Conservation (phyloP, 768 basidiomycete genomes). For the Butyriboletus loyo region DNA sequence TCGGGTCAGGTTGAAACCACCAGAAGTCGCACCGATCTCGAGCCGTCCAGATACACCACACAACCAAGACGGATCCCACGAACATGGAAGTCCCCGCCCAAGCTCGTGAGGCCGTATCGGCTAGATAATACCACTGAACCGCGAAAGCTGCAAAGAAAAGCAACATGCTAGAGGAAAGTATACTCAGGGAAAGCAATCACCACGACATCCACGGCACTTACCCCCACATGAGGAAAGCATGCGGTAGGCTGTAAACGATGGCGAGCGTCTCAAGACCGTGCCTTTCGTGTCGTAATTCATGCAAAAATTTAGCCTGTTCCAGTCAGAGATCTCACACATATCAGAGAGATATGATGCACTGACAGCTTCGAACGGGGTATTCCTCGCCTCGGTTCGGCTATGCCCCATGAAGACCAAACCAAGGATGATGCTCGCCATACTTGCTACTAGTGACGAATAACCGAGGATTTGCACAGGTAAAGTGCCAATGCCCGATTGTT, state of each 20-base stretch:
- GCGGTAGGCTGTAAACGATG: conserved; percentile 52
- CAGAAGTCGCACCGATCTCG: conserved; percentile 14
- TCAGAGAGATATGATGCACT: conserved; percentile 7
- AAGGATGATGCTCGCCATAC: conserved; percentile 42
- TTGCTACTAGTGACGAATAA: conserved; percentile 44
- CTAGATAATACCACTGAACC: conserved; percentile 22
- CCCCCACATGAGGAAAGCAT: conserved; percentile 60
- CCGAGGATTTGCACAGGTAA: conserved; percentile 37
- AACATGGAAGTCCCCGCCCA: conserved; percentile 32
- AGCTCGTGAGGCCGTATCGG: conserved; percentile 8
- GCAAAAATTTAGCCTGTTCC: conserved; percentile 14
- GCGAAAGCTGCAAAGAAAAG: conserved; percentile 28
- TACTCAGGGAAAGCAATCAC: not conserved
- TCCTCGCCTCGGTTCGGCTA: conserved; percentile 33
- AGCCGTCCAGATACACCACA: conserved; percentile 42
- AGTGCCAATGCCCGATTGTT: conserved; percentile 36
- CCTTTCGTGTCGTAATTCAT: conserved; percentile 19
- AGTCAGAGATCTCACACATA: not conserved
- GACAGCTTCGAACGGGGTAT: conserved; percentile 35
- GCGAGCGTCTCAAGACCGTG: conserved; percentile 51
- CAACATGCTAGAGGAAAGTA: conserved; percentile 20
- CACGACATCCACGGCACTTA: conserved; percentile 30
- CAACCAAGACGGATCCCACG: conserved; percentile 32
- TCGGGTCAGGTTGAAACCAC: conserved; percentile 28
- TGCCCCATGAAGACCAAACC: conserved; percentile 43